Conservation (phyloP, 2,329 filamentous ascomycete species). For the Cadophora malorum region DNA sequence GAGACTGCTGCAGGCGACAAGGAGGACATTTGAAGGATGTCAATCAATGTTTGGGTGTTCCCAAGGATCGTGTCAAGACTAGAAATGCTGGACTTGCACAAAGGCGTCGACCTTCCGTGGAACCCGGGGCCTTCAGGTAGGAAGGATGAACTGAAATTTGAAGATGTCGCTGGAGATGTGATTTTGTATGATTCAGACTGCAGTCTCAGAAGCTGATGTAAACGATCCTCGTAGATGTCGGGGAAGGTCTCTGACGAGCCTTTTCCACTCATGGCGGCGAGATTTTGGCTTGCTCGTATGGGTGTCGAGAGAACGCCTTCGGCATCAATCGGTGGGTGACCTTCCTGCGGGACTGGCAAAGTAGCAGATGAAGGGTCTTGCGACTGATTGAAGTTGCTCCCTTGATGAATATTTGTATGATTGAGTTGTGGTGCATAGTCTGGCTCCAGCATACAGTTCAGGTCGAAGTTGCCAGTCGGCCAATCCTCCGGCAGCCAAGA, state of each 20-base stretch:
- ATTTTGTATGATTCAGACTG: not conserved
- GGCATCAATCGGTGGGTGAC: not conserved
- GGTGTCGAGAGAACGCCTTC: not conserved
- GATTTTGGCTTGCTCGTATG: not conserved
- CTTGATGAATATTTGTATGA: not conserved
- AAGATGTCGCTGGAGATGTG: not conserved
- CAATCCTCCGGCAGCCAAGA: not conserved
- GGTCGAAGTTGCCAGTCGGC: not conserved
- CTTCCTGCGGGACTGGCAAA: not conserved
- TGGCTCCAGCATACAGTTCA: not conserved
- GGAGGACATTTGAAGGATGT: not conserved
- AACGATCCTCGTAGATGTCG: not conserved
- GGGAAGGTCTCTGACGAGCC: not conserved
- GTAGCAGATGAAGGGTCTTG: not conserved
- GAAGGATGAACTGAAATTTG: not conserved
- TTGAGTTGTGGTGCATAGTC: not conserved
- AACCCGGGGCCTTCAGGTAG: not conserved
- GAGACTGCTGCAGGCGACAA: not conserved
- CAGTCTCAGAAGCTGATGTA: constrained; percentile 1
- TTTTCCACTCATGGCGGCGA: not conserved
- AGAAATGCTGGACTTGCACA: not conserved
- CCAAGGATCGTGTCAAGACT: constrained; percentile 1
- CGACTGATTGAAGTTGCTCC: not conserved
- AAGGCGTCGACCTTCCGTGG: not conserved
- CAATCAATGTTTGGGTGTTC: not conserved